Evolutionary conservation across 192 early-diverging fungal species (phyloP), one percentile per base, ranked within the genome.

Genomic region (Rhizophagus clarus): DNA sequence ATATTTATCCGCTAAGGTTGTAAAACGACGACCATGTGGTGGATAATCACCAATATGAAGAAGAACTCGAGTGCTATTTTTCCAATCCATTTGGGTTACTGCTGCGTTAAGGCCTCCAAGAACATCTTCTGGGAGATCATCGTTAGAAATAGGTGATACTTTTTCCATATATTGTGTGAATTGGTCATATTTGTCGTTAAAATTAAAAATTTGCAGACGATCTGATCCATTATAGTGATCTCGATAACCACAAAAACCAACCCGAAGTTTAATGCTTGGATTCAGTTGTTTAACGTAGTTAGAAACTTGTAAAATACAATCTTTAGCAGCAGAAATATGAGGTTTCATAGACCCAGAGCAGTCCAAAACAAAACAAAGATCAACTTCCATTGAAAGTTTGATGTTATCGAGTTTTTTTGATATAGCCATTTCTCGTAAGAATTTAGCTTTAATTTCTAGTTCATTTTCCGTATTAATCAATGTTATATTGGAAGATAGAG

Each of bases 61-160:
- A 47, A 81, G 34, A n/a, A 81, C 29, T 22, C 73, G 26, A 73
- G 74, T 75, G 3, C 32, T 32, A 73, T 73, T 5, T n/a, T 20
- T 4, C 80, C 80, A 81, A 17, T 29, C 32, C 61, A 81, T 42
- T 51, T 51, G 20, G 17, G 1, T 70, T 56, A 80, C 2, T 61
- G 79, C 79, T n/a, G 74, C 74, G 26, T 81, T 63, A 73, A 81
- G 72, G 17, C 80, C 80, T 6, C 80, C 80, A 9, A 80, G 70
- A 9, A 66, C 63, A 12, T 66, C 63, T 31, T 66, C 63, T 10
- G 63, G 10, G 3, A 15, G 14, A 66, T 66, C 63, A 3, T 14
- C 1, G 31, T 24, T 24, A 28, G 10, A 22, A 8, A 6, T 28
- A 28, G 26, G n/a, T 17, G 2, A 5, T 26, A 66, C 63, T 14